Base-by-base conservation (phyloP, 2,329 filamentous ascomycete species). In the Pseudogymnoascus sp. region DNA sequence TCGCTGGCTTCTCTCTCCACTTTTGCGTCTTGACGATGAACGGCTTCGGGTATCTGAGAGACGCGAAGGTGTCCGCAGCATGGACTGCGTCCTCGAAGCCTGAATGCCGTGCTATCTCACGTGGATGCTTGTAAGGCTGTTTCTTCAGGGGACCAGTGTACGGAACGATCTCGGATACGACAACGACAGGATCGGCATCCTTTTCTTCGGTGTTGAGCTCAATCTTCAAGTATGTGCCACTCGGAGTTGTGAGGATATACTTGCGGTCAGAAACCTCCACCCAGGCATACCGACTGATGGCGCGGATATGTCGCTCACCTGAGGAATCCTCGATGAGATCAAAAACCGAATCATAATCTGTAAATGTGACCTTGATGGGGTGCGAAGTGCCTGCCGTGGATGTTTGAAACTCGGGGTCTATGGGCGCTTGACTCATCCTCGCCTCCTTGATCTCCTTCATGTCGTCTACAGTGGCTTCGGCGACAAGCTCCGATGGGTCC, bases 291-390 rank as follows among this genome's bases (percentile, higher is more conserved):
- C 80, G 81, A 72, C 91, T 96, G 19, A 96, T 79, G 14, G 82
- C 79, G 50, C 91, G 86, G 65, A 98, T 92, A 71, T 93, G 88
- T 50, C 81, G 81, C 70, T 98, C 93, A 28, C 84, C 85, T 2
- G 87, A 89, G 0, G 87, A 88, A 73, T 98, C 93, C 50, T 88
- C 83, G 37, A 99, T 88, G 12, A 99, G 82, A 70, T 98, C 95
- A 67, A 92, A 88, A n/a, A 99, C 87, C 2, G 89, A 93, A 64
- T 90, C 89, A 74, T 98, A 99, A 69, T 96, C 91, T 6, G 90
- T 93, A 71, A 98, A 96, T 0, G 85, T 89, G 31, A 97, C 78
- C 14, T 41, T 60, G 10, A 60, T 31, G 7, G 59, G 35, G 19
- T 41, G 31, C 62, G 31, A 16, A 3, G 50, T 14, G 12, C 16